Conservation (phyloP, 495 filamentous ascomycete genomes). For the Lindgomyces ingoldianus region DNA sequence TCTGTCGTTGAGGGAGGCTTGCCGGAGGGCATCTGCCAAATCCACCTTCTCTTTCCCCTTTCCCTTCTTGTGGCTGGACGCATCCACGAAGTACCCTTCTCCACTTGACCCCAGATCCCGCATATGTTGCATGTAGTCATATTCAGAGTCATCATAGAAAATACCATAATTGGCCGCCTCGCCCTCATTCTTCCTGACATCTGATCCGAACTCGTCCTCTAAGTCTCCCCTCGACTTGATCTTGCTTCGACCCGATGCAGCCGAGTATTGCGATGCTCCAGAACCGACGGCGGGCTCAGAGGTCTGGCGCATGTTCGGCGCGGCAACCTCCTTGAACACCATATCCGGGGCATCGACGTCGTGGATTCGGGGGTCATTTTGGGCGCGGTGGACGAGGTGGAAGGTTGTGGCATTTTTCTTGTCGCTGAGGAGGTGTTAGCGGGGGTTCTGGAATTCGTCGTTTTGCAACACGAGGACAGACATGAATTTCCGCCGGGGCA, state of each 20-base stretch:
- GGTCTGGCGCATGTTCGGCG: slow-evolving; percentile 40
- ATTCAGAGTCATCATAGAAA: slow-evolving; percentile 84
- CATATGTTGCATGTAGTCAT: slow-evolving; percentile 99
- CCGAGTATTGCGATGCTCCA: slow-evolving; percentile 33
- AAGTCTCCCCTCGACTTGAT: slow-evolving; percentile 70
- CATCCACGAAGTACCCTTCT: slow-evolving; percentile 76
- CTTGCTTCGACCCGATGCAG: slow-evolving; percentile 49
- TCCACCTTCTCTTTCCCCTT: slow-evolving; percentile 72
- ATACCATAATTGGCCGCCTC: slow-evolving; percentile 93
- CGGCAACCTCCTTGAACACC: slow-evolving; percentile 61
- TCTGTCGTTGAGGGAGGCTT: slow-evolving; percentile 50
- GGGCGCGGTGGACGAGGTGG: slow-evolving; percentile 89
- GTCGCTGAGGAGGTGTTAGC: slow-evolving; percentile 59
- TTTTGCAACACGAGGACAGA: slow-evolving; percentile 53
- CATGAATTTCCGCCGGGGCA: slow-evolving; percentile 90
- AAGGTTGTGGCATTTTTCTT: slow-evolving; percentile 93
- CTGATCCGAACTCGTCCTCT: slow-evolving; percentile 69
- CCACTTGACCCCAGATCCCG: slow-evolving; percentile 68
- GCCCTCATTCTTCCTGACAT: slow-evolving; percentile 84
- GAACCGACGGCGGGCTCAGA: slow-evolving; percentile 42
- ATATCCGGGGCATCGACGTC: slow-evolving; percentile 78
- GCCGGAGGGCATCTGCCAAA: slow-evolving; percentile 79
- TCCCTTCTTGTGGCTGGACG: slow-evolving; percentile 56
- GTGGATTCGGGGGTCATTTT: slow-evolving; percentile 95
- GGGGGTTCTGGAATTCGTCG: slow-evolving; percentile 12